A percentile compares a stretch with the other conserved stretches of the same genome.
phyloP scores from a whole-genome alignment of 2,329 filamentous ascomycete species.

The Neoarthrinium moseri region DNA sequence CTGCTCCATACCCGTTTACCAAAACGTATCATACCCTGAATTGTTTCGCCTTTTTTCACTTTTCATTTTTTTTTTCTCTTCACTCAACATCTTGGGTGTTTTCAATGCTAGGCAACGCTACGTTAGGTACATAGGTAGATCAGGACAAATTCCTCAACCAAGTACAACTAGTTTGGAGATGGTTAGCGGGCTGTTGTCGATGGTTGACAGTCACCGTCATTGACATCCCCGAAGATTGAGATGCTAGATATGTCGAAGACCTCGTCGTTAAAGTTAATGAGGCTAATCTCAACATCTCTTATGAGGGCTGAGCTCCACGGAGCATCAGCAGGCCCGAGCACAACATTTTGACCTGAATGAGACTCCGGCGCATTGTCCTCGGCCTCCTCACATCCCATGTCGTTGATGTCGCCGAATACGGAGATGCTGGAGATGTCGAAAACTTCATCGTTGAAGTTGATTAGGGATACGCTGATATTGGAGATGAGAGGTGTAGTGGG shows the following conservation, averaged over 20 bases:
- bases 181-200: background rate
- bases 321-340: background rate
- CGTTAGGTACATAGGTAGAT: no score
- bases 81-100: no score
- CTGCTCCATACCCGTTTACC: no score
- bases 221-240: background rate
- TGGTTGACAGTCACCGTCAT: background rate
- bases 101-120: no score
- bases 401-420: background rate
- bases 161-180: no score
- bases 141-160: no score
- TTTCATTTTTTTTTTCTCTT: no score
- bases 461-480: background rate
- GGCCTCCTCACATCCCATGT: background rate
- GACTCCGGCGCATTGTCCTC: background rate
- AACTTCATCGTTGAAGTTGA: background rate
- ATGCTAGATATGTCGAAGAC: background rate
- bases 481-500: background rate
- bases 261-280: background rate
- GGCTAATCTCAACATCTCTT: background rate
- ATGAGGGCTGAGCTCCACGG: background rate
- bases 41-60: no score
- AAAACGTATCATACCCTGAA: no score
- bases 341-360: background rate
- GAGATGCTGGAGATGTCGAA: background rate